Evolutionary conservation across 1,284 basidiomycete genomes (phyloP), one percentile per base, ranked within the genome.

Genomic region (Rhodofomes roseus): DNA sequence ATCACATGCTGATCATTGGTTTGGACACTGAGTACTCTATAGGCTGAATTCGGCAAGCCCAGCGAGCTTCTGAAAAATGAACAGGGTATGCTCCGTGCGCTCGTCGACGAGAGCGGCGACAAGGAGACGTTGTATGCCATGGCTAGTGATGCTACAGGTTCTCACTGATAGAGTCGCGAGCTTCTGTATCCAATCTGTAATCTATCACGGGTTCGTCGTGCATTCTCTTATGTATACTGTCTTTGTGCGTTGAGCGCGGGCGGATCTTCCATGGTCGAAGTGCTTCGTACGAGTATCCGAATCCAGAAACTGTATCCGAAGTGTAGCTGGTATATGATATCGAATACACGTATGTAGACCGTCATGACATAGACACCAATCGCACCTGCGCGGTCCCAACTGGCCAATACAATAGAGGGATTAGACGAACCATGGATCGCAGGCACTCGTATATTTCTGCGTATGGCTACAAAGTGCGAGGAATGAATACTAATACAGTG

Each of bases 31-130:
- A 36, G 12, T 23, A 43, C 5, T 16, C 4, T 48, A 2, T 60
- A 84, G 81, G 77, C 79, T 36, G 85, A 87, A 65, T 86, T 81
- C 58, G 83, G 81, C 65, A 79, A 79, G 51, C 92, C 92, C 0
- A 73, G 73, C n/a, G 77, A 77, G 25, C 77, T 94, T 5, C 77
- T 92, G 55, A 72, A 78, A 54, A 79, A 79, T 23, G 70, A 80
- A 48, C 71, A 77, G 34, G 81, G 85, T 11, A 66, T 73, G 59
- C 81, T 91, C 61, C 80, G 81, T 2, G 74, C 79, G 23, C 73
- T 90, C 31, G 84, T 90, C 1, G 81, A 88, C 60, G 82, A 81
- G 63, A 85, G 82, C 63, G 79, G 74, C 2, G 83, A 86, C 63
- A 81, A 71, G 59, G 80, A 81, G 31, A 62, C 70, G 14, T 67